Percentiles rank a stretch among this genome's conserved stretches.
These are phyloP conservation scores for Penicillium paneum DNA, from an alignment of 2,329 filamentous ascomycete genomes.

Conservation along the genomic window DNA sequence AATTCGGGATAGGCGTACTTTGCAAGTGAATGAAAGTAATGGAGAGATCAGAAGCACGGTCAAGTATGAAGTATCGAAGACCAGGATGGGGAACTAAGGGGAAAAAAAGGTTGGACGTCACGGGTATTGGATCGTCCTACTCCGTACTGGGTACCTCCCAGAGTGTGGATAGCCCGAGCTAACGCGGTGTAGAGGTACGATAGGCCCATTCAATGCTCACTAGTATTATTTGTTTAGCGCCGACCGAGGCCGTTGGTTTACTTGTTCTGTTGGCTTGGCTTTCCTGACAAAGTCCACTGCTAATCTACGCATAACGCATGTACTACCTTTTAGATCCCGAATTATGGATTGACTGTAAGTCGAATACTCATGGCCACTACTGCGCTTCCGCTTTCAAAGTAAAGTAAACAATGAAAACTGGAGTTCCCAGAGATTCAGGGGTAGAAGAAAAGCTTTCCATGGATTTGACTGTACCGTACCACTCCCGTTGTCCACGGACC, in stretches of 20 bases:
- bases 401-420: not conserved
- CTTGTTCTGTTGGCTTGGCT: not conserved
- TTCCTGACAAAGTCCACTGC: not conserved
- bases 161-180: constrained; percentile 1
- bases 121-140: constrained; percentile 6
- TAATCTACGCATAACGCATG: not conserved
- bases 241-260: constrained; percentile 2
- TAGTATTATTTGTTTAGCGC: not conserved
- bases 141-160: constrained; percentile 10
- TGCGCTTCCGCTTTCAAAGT: not conserved
- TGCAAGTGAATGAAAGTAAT: constrained; percentile 13
- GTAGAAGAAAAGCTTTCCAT: not conserved
- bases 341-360: not conserved
- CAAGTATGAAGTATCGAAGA: constrained; percentile 5
- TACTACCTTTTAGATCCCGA: not conserved
- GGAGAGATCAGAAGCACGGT: not conserved
- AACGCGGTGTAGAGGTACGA: constrained; percentile 16
- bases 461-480: not conserved
- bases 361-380: not conserved
- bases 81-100: constrained; percentile 8
- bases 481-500: not conserved
- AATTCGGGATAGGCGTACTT: constrained; percentile 9
- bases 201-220: not conserved
- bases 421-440: not conserved
- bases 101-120: constrained; percentile 19